A percentile compares a stretch with the other conserved stretches of the same genome.
Conservation (phyloP, 768 basidiomycete genomes). For the Boletus pseudopeckii region DNA sequence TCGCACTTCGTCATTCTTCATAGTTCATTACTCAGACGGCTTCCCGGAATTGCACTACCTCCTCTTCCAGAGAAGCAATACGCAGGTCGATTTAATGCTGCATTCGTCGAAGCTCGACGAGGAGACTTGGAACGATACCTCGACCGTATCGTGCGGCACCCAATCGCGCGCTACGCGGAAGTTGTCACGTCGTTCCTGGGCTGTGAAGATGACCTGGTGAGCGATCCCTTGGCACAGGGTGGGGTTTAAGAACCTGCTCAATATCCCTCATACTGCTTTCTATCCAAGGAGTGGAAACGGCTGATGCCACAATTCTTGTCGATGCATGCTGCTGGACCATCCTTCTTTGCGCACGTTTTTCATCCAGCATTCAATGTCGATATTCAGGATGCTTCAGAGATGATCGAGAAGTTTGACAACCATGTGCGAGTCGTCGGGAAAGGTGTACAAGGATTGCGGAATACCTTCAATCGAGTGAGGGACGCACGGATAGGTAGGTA, state of each 20-base stretch:
- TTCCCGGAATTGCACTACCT: slow-evolving; percentile 76
- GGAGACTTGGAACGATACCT: slow-evolving; percentile 82
- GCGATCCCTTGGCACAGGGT: slow-evolving; percentile 26
- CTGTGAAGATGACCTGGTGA: slow-evolving; percentile 70
- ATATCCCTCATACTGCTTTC: not conserved
- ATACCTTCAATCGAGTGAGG: slow-evolving; percentile 57
- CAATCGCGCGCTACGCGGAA: slow-evolving; percentile 74
- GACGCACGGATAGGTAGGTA: slow-evolving; percentile 64
- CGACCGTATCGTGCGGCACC: slow-evolving; percentile 65
- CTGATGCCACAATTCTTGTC: slow-evolving; percentile 58
- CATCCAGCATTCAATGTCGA: slow-evolving; percentile 87
- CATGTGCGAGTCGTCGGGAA: slow-evolving; percentile 66
- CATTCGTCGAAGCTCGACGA: slow-evolving; percentile 79
- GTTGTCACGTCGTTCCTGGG: slow-evolving; percentile 76
- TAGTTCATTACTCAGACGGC: slow-evolving; percentile 59
- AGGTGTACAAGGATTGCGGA: slow-evolving; percentile 65
- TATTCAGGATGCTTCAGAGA: slow-evolving; percentile 59
- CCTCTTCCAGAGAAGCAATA: slow-evolving; percentile 86
- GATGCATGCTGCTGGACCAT: slow-evolving; percentile 64
- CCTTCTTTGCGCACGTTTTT: slow-evolving; percentile 75
- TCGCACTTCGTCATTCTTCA: slow-evolving; percentile 82
- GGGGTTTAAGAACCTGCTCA: not conserved
- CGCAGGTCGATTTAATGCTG: slow-evolving; percentile 71
- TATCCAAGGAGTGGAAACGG: slow-evolving; percentile 65
- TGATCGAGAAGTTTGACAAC: slow-evolving; percentile 57